These are phyloP conservation scores for Mycena vulgaris DNA, from an alignment of 768 basidiomycete species.

Conservation along the genomic window DNA sequence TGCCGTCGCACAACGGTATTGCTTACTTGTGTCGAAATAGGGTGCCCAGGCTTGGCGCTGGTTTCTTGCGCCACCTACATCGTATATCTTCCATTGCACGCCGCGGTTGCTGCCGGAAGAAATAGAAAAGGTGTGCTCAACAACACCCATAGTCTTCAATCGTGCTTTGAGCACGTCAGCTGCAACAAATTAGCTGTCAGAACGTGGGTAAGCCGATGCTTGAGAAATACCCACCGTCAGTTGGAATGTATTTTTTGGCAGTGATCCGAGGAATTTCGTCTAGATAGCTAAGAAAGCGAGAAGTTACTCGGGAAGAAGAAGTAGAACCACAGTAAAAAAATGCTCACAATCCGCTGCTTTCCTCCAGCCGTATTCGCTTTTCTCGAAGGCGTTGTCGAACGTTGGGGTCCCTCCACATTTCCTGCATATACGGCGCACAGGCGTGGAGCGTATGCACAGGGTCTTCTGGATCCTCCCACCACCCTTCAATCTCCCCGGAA, in stretches of 20 bases:
- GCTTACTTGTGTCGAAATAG: slow-evolving; percentile 87
- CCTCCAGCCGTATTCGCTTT: slow-evolving; percentile 79
- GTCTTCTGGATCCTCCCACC: slow-evolving; percentile 91
- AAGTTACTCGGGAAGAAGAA: slow-evolving; percentile 33
- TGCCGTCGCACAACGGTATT: slow-evolving; percentile 16
- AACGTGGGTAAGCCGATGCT: slow-evolving; percentile 38
- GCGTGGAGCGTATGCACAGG: slow-evolving; percentile 81
- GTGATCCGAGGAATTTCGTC: slow-evolving; percentile 87
- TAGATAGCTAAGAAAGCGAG: slow-evolving; percentile 70
- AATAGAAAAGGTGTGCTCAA: slow-evolving; percentile 85
- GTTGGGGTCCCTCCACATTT: slow-evolving; percentile 82
- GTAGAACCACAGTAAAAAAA: slow-evolving; percentile 29
- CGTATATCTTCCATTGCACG: slow-evolving; percentile 87
- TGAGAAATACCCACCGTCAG: slow-evolving; percentile 67
- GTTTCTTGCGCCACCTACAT: slow-evolving; percentile 86
- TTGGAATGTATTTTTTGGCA: slow-evolving; percentile 86
- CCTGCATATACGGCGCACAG: slow-evolving; percentile 75
- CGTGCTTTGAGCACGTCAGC: slow-evolving; percentile 87
- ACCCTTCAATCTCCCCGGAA: slow-evolving; percentile 81
- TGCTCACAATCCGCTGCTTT: slow-evolving; percentile 89
- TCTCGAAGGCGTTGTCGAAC: slow-evolving; percentile 77
- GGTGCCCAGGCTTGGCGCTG: slow-evolving; percentile 92
- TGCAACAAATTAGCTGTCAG: slow-evolving; percentile 45
- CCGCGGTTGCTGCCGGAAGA: slow-evolving; percentile 68
- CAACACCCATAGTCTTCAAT: slow-evolving; percentile 86